Evolutionary conservation across 2,329 filamentous ascomycete species (phyloP).

Genomic region (Pestalotiopsis sp.): DNA sequence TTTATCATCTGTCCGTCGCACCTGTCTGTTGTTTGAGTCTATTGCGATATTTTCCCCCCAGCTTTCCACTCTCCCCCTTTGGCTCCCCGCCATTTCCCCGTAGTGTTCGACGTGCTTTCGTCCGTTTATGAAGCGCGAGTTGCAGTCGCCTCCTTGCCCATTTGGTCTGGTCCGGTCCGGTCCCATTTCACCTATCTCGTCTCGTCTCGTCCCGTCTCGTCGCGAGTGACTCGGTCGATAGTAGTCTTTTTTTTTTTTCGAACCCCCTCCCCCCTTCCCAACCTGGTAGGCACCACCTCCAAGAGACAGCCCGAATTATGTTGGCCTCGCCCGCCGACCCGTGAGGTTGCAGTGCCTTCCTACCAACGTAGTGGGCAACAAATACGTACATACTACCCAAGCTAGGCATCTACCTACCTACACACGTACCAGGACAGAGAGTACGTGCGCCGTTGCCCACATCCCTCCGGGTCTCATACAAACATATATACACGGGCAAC

Average conservation of each 20-base stretch:
- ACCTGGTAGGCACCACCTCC: background rate
- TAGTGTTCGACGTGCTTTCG: too few relatives aligned
- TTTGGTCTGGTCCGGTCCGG: too few relatives aligned
- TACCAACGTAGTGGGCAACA: background rate
- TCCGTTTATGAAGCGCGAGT: too few relatives aligned
- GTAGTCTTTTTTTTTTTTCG: background rate
- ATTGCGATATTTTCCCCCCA: background rate
- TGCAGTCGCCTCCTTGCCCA: too few relatives aligned
- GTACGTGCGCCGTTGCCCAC: background rate
- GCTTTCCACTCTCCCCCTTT: background rate
- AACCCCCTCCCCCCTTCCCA: background rate
- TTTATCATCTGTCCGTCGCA: background rate
- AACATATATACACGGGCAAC: background rate
- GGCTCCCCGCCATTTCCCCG: too few relatives aligned
- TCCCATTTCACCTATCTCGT: too few relatives aligned
- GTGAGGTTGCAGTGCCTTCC: background rate
- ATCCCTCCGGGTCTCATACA: background rate
- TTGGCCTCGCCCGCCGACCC: background rate
- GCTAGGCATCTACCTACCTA: too few relatives aligned
- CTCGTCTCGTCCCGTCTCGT: too few relatives aligned
- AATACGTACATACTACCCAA: background rate
- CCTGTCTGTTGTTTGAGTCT: too few relatives aligned
- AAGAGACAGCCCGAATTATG: background rate
- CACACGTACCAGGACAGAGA: too few relatives aligned
- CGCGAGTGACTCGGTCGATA: too few relatives aligned